Conservation (phyloP, 257 asterid genomes). For the Nyctanthes arbortristis region DNA sequence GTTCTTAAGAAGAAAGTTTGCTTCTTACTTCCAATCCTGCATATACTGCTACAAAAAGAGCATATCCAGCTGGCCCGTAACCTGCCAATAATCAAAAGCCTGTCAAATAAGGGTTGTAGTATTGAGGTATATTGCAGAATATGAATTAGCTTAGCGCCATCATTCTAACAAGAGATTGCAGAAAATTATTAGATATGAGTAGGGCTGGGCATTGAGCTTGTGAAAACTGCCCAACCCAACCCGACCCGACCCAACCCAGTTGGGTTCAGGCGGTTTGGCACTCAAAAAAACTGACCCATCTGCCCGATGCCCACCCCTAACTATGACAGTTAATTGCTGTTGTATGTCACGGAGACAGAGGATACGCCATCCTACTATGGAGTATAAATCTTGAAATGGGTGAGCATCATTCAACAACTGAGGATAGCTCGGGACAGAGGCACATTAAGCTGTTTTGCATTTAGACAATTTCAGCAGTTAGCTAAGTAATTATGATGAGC, state of each 20-base stretch:
- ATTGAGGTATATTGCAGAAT: background rate
- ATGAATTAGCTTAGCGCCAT: background rate
- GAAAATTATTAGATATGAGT: background rate
- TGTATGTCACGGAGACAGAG: background rate
- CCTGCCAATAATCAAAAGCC: slow-evolving; percentile 45
- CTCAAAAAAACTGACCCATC: no score
- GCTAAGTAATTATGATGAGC: background rate
- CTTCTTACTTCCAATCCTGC: slow-evolving; percentile 89
- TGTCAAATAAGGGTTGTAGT: background rate
- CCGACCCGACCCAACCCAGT: no score
- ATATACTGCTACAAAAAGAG: slow-evolving; percentile 80
- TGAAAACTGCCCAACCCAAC: no score
- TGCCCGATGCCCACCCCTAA: no score
- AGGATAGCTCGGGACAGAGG: background rate
- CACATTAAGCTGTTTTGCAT: background rate
- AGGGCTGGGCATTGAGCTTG: no score
- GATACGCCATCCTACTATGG: background rate
- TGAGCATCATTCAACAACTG: background rate
- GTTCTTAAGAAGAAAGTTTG: slow-evolving; percentile 20
- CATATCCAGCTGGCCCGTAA: slow-evolving; percentile 94
- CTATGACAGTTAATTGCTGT: no score
- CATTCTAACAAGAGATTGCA: background rate
- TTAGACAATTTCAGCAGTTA: background rate
- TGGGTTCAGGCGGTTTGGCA: no score
- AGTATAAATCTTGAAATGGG: background rate